Percentiles rank a stretch among this genome's conserved stretches.
Conservation (phyloP, 2,329 filamentous ascomycete genomes). For the Aureobasidium zeae region DNA sequence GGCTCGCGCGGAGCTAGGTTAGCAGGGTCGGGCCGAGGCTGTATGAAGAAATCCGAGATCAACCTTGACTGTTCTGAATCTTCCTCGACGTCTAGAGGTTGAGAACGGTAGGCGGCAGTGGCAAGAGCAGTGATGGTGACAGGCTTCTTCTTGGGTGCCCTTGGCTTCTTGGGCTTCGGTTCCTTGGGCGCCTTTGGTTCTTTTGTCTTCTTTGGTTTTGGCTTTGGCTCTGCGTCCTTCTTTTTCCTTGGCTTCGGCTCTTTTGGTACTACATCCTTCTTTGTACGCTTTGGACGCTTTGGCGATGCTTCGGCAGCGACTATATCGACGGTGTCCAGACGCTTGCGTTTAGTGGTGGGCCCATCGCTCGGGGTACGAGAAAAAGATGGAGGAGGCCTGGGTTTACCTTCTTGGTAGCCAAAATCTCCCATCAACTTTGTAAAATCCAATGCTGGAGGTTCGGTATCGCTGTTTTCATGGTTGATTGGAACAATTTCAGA, state of each 20-base stretch:
- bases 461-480: background rate
- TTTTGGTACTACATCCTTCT: conserved; percentile 11
- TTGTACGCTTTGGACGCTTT: conserved; percentile 1
- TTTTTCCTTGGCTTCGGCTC: conserved; percentile 16
- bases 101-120: conserved; percentile 55
- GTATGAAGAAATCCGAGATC: conserved; percentile 38
- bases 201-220: no score
- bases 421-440: conserved; percentile 7
- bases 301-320: background rate
- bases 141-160: conserved; percentile 56
- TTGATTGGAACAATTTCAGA: no score
- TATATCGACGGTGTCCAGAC: conserved; percentile 4
- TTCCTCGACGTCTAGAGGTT: conserved; percentile 25
- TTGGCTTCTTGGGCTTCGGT: conserved; percentile 35
- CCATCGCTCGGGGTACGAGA: conserved; percentile 4
- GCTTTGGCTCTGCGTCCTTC: conserved; percentile 40
- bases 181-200: conserved; percentile 17
- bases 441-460: background rate
- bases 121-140: conserved; percentile 71
- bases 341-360: conserved; percentile 9
- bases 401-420: conserved; percentile 10
- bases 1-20: background rate
- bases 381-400: background rate
- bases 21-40: background rate
- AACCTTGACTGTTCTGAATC: conserved; percentile 22